Evolutionary conservation across 371 early-diverging fungal genomes (phyloP).

Genomic region (Actinomortierella wolfii): DNA sequence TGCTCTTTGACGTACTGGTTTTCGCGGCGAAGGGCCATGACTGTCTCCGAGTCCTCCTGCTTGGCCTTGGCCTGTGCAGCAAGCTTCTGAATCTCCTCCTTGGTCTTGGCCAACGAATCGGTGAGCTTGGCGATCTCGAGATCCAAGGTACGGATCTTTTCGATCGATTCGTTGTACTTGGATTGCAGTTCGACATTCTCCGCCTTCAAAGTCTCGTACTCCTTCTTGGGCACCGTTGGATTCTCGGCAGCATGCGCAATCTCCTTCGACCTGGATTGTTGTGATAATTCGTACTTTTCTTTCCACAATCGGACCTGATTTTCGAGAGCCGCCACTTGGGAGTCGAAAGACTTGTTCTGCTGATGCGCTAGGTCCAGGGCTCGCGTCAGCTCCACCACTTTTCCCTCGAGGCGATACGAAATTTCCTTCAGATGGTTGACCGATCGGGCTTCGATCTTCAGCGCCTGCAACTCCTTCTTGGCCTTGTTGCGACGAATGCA

Average conservation of each 20-base stretch:
- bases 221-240: slow-evolving; percentile 58
- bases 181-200: slow-evolving; percentile 55
- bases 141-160: slow-evolving; percentile 69
- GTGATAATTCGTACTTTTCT: slow-evolving; percentile 66
- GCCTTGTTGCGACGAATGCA: slow-evolving; percentile 79
- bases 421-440: slow-evolving; percentile 91
- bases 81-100: slow-evolving; percentile 74
- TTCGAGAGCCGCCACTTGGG: slow-evolving; percentile 65
- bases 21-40: slow-evolving; percentile 43
- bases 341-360: slow-evolving; percentile 66
- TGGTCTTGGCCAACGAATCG: slow-evolving; percentile 61
- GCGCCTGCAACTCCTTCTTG: slow-evolving; percentile 55
- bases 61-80: slow-evolving; percentile 50
- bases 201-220: slow-evolving; percentile 59
- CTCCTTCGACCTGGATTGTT: slow-evolving; percentile 52
- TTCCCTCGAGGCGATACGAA: slow-evolving; percentile 92
- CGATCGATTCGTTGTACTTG: slow-evolving; percentile 51
- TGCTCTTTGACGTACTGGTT: slow-evolving; percentile 47
- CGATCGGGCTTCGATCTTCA: slow-evolving; percentile 85
- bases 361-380: slow-evolving; percentile 70
- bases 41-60: slow-evolving; percentile 46
- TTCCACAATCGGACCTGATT: slow-evolving; percentile 67
- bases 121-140: slow-evolving; percentile 67
- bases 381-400: slow-evolving; percentile 95
- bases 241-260: slow-evolving; percentile 54